Base-by-base conservation (phyloP, 805 yeast species). In the Yarrowia deformans region DNA sequence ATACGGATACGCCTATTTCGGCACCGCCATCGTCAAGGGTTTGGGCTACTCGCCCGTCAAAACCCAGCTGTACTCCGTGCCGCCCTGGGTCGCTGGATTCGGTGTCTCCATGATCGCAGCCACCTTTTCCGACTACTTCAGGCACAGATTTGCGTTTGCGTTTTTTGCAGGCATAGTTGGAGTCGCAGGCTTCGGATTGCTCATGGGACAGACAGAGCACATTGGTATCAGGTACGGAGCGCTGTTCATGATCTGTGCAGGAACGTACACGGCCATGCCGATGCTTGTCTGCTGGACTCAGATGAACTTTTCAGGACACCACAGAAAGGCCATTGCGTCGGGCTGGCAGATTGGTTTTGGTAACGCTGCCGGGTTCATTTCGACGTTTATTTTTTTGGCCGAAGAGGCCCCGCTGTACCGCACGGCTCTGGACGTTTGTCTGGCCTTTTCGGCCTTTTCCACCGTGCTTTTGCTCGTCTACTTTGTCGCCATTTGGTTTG, bases 21-120 rank as follows among this genome's bases (percentile, higher is more conserved):
- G 92, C 18, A 87, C 91, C 54, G 81, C 89, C 34, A 89, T 89
- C 75, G 87, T 89, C 75, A 80, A 80, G 64, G 78, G 83, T 48
- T 80, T 89, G 79, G 89, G 90, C 16, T 83, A 88, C 80, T 83
- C 91, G 2, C 88, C 91, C 2, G 88, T 87, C 73, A 81, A 84
- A 69, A 94, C 96, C 13, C 92, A 91, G 78, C 85, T 89, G 69
- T 88, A 88, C 79, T 89, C 97, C 0, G 90, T 92, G 63, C 92
- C 91, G 73, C 96, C 97, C 19, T 91, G 96, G 93, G 81, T 90
- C 49, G 79, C 84, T 42, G 90, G 96, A 0, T 89, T 91, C 75
- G 92, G 89, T 8, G 80, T 84, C 42, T 84, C 88, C 54, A 87
- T 88, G 79, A 73, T 85, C 3, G 71, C 84, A 19, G 94, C 97